Percentiles rank a stretch among this genome's conserved stretches.
Conservation (phyloP, 345 rosid species). For the Hevea brasiliensis region DNA sequence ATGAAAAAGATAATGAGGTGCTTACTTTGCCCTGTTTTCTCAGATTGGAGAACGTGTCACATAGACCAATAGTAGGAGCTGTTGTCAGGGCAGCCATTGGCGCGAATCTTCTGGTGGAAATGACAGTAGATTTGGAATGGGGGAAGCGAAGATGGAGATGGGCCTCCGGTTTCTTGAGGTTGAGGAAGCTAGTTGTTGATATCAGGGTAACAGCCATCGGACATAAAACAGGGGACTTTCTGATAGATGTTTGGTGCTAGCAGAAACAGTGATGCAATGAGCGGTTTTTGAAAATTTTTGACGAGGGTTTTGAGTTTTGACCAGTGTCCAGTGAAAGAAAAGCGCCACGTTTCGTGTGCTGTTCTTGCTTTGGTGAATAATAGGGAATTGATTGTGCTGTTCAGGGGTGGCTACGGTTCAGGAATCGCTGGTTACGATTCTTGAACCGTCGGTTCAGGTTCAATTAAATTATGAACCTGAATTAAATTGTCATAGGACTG, state of each 20-base stretch:
- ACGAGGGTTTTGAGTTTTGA: neutral
- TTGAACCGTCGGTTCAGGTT: too few relatives aligned
- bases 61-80: conserved; percentile 43
- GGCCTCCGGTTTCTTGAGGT: conserved; percentile 33
- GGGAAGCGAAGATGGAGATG: conserved; percentile 20
- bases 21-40: conserved; percentile 65
- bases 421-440: too few relatives aligned
- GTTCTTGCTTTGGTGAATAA: too few relatives aligned
- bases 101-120: conserved; percentile 40
- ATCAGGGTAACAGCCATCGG: conserved; percentile 40
- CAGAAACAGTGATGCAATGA: neutral
- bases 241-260: neutral
- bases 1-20: conserved; percentile 1
- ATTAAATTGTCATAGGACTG: too few relatives aligned
- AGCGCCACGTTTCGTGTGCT: too few relatives aligned
- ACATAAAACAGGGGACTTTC: neutral
- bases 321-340: too few relatives aligned
- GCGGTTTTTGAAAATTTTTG: neutral
- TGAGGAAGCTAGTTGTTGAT: conserved; percentile 26
- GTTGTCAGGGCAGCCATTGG: conserved; percentile 59
- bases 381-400: too few relatives aligned
- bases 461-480: too few relatives aligned
- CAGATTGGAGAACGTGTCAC: conserved; percentile 64
- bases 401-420: too few relatives aligned
- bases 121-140: conserved; percentile 18